phyloP scores from a whole-genome alignment of 2,329 filamentous ascomycete genomes.

The Cercospora sojina region DNA sequence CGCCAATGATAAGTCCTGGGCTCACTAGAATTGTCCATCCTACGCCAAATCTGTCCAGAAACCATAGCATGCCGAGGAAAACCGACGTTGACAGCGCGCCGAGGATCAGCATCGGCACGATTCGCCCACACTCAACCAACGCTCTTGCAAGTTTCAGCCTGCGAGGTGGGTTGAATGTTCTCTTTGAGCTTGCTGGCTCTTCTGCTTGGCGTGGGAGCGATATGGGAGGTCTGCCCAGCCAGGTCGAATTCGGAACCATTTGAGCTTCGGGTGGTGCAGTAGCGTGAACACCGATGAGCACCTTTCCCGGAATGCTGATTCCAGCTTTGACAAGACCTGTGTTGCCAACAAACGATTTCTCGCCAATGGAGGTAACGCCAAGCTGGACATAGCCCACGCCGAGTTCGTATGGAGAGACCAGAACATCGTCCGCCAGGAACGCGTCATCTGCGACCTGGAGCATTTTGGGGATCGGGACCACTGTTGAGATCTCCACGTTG shows the following conservation, averaged over 20 bases:
- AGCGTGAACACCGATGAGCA: conserved; percentile 10
- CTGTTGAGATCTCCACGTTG: conserved; percentile 13
- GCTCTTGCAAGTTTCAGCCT: conserved; percentile 4
- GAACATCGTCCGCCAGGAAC: conserved; percentile 11
- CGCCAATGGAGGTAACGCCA: conserved; percentile 5
- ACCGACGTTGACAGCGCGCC: conserved; percentile 2
- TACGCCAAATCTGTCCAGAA: conserved; percentile 1
- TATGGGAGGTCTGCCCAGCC: conserved; percentile 13
- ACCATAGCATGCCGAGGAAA: conserved; percentile 5
- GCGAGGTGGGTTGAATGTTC: conserved; percentile 8
- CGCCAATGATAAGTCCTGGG: conserved; percentile 1
- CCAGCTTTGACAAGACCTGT: conserved; percentile 9
- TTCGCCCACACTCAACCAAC: conserved; percentile 3
- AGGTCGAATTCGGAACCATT: conserved; percentile 9
- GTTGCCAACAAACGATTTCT: conserved; percentile 10
- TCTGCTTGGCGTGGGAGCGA: conserved; percentile 13
- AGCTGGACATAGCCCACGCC: background rate
- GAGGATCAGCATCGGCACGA: conserved; percentile 5
- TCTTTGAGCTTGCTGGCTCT: conserved; percentile 4
- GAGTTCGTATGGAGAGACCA: conserved; percentile 9
- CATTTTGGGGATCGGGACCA: conserved; percentile 6
- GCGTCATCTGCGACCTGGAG: conserved; percentile 6
- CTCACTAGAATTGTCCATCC: conserved; percentile 11
- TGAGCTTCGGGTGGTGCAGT: conserved; percentile 3
- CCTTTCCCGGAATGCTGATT: conserved; percentile 5